Percentiles rank a stretch among this genome's conserved stretches.
phyloP scores from a whole-genome alignment of 2,329 filamentous ascomycete species.

The Fusarium pseudonygamai region DNA sequence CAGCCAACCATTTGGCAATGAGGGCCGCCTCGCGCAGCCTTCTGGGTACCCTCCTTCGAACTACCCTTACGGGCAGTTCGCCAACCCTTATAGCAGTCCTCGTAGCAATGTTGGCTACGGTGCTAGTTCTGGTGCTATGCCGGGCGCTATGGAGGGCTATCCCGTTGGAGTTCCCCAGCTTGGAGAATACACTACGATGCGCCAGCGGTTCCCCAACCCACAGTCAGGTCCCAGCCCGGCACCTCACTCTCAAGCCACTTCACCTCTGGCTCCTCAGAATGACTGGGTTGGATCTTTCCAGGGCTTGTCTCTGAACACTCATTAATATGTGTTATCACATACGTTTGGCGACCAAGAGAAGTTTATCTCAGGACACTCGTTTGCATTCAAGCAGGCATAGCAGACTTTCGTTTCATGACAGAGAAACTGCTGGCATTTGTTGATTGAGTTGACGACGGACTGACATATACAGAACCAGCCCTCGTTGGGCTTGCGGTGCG shows the following conservation, averaged over 20 bases:
- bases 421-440: conserved; percentile 12
- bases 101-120: conserved; percentile 45
- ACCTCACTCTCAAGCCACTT: conserved; percentile 51
- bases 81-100: conserved; percentile 47
- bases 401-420: not conserved
- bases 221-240: conserved; percentile 49
- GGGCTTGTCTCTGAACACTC: conserved; percentile 75
- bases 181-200: conserved; percentile 57
- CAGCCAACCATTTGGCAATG: conserved; percentile 52
- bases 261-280: conserved; percentile 56
- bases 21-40: conserved; percentile 53
- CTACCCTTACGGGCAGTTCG: conserved; percentile 48
- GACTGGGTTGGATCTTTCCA: conserved; percentile 75
- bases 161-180: conserved; percentile 48
- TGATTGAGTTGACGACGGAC: conserved; percentile 14
- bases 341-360: conserved; percentile 8
- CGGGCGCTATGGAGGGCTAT: conserved; percentile 46
- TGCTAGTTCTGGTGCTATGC: conserved; percentile 41
- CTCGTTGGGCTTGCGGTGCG: conserved; percentile 16
- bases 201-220: conserved; percentile 58
- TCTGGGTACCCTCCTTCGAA: conserved; percentile 49
- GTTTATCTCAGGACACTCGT: conserved; percentile 8
- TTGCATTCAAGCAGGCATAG: conserved; percentile 4
- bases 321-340: conserved; percentile 47
- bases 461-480: conserved; percentile 21